These are phyloP conservation scores for Diddensiella caesifluorescens DNA, from an alignment of 805 yeast species.

Conservation along the genomic window DNA sequence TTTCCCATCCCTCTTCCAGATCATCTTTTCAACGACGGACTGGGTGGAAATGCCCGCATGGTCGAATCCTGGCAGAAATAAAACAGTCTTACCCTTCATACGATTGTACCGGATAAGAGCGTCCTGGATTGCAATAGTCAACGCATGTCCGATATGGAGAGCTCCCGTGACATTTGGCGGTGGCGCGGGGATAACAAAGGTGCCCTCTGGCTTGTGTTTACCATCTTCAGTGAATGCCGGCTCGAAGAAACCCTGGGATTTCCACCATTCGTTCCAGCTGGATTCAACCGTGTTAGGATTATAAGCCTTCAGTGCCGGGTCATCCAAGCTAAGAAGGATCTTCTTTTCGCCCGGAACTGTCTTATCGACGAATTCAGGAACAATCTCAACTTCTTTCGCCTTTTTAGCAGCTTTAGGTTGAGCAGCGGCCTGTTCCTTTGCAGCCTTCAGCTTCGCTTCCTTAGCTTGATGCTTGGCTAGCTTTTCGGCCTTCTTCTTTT, in stretches of 20 bases:
- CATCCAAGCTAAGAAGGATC: slow-evolving; percentile 76
- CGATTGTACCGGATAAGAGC: slow-evolving; percentile 88
- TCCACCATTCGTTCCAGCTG: slow-evolving; percentile 99
- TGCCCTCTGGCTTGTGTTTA: slow-evolving; percentile 70
- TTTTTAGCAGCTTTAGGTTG: slow-evolving; percentile 49
- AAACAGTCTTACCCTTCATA: slow-evolving; percentile 93
- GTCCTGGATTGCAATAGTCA: slow-evolving; percentile 93
- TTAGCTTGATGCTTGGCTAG: slow-evolving; percentile 82
- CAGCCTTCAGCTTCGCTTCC: slow-evolving; percentile 56
- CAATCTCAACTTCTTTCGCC: slow-evolving; percentile 61
- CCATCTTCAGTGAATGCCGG: slow-evolving; percentile 81
- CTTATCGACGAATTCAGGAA: slow-evolving; percentile 79
- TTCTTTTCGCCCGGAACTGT: slow-evolving; percentile 92
- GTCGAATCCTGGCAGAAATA: slow-evolving; percentile 94
- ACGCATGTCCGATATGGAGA: slow-evolving; percentile 95
- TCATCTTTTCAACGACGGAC: slow-evolving; percentile 93
- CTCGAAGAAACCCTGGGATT: slow-evolving; percentile 74
- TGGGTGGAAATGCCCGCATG: slow-evolving; percentile 99
- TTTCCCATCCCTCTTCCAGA: slow-evolving; percentile 80
- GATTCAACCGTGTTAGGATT: slow-evolving; percentile 90
- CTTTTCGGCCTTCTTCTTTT: slow-evolving; percentile 82
- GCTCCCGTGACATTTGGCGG: slow-evolving; percentile 99
- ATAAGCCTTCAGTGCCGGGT: slow-evolving; percentile 90
- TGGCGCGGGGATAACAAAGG: slow-evolving; percentile 92
- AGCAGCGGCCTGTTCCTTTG: slow-evolving; percentile 34